phyloP scores from a whole-genome alignment of 805 yeast species.

The Blastobotrys attinorum region DNA sequence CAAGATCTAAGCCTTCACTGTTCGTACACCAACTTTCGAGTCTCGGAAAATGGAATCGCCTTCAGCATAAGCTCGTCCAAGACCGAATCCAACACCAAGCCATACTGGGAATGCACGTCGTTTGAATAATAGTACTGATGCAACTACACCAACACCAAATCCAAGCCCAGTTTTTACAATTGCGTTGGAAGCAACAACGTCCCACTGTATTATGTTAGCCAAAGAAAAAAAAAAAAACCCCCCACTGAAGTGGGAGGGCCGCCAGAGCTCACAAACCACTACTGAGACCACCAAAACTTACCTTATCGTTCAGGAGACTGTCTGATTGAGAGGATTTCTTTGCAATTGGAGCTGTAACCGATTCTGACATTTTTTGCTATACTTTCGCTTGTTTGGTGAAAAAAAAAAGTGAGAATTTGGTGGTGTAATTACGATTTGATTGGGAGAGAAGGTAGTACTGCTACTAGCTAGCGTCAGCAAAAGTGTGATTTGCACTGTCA shows the following conservation, averaged over 20 bases:
- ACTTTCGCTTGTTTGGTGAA: not conserved
- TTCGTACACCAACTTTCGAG: conserved; percentile 26
- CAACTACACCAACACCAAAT: conserved; percentile 91
- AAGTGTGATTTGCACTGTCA: too few relatives aligned
- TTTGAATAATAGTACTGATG: conserved; percentile 81
- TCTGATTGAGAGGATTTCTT: conserved; percentile 18
- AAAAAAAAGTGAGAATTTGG: not conserved
- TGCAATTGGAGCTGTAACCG: not conserved
- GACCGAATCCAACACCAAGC: conserved; percentile 95
- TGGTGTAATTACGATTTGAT: not conserved
- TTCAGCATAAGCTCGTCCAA: conserved; percentile 96
- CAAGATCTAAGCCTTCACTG: conserved; percentile 24
- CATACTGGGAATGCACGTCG: conserved; percentile 97
- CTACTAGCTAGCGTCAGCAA: too few relatives aligned
- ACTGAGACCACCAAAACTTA: conserved; percentile 12
- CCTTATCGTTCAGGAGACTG: conserved; percentile 32
- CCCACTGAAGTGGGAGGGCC: not conserved
- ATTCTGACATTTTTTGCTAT: conserved; percentile 2
- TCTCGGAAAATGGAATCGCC: conserved; percentile 91
- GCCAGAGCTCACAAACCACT: not conserved
- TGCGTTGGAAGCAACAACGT: conserved; percentile 88
- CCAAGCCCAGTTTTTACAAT: conserved; percentile 94
- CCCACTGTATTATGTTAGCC: conserved; percentile 50
- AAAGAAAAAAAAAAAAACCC: not conserved
- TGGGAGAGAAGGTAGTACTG: too few relatives aligned